Conservation (phyloP, 73 alveolate genomes). For the Paramecium pentaurelia region DNA sequence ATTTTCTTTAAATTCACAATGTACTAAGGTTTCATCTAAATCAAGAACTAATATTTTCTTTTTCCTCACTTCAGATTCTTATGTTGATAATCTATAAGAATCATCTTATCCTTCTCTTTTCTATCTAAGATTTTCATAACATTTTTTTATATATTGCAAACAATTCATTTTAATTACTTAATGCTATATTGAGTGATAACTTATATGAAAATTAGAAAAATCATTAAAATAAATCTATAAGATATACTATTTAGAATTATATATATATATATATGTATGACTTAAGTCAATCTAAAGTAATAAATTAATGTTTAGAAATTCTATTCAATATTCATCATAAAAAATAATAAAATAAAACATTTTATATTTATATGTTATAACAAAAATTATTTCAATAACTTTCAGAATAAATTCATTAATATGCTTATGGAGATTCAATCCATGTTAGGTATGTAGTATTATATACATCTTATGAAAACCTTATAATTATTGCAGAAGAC, state of each 20-base stretch:
- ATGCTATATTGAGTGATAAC: neutral
- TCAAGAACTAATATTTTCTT: slow-evolving; percentile 38
- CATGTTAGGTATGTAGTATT: neutral
- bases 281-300: neutral
- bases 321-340: neutral
- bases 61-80: neutral
- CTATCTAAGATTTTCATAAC: neutral
- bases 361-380: neutral
- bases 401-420: slow-evolving; percentile 24
- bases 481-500: slow-evolving; percentile 15
- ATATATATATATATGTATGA: too few relatives aligned
- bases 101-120: neutral
- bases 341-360: neutral
- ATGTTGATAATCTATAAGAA: neutral
- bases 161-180: slow-evolving; percentile 3
- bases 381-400: neutral
- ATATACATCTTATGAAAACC: neutral
- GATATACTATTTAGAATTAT: too few relatives aligned
- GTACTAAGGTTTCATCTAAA: slow-evolving; percentile 47
- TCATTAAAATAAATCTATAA: neutral
- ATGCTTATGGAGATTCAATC: slow-evolving; percentile 38
- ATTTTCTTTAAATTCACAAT: slow-evolving; percentile 38
- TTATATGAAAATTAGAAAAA: neutral
- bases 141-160: neutral
- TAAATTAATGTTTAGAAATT: neutral